These are phyloP conservation scores for Passiflora organensis DNA, from an alignment of 345 rosid genomes.

Conservation along the genomic window DNA sequence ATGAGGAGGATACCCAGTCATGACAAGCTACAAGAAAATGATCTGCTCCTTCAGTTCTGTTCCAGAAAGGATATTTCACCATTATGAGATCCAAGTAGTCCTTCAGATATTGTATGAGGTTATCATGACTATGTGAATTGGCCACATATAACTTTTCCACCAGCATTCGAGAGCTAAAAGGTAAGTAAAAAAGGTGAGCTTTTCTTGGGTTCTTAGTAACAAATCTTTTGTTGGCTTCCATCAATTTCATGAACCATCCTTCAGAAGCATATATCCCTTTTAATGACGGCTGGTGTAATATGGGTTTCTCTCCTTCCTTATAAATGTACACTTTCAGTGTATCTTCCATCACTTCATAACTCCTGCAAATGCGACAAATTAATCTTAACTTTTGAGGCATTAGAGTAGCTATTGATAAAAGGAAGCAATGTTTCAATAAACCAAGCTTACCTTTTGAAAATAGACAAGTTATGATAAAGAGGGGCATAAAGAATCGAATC, in stretches of 20 bases:
- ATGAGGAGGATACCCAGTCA: constrained; percentile 65
- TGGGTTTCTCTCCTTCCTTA: constrained; percentile 76
- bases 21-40: constrained; percentile 97
- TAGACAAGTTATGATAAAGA: constrained; percentile 66
- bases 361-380: constrained; percentile 42
- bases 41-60: constrained; percentile 81
- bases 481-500: constrained; percentile 56
- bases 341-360: constrained; percentile 88
- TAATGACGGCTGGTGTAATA: constrained; percentile 62
- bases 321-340: constrained; percentile 80
- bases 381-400: background rate
- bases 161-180: constrained; percentile 79
- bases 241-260: constrained; percentile 95
- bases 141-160: constrained; percentile 66
- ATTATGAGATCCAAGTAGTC: constrained; percentile 54
- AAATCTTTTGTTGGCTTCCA: constrained; percentile 60
- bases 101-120: constrained; percentile 58
- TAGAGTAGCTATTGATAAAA: background rate
- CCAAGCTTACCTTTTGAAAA: constrained; percentile 58
- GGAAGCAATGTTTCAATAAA: background rate
- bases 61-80: constrained; percentile 76
- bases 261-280: constrained; percentile 95
- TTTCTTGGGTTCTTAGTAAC: constrained; percentile 52
- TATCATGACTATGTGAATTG: constrained; percentile 60
- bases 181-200: constrained; percentile 87